Base-by-base conservation (phyloP, 1,284 basidiomycete species). In the Phellinidium pouzarii region DNA sequence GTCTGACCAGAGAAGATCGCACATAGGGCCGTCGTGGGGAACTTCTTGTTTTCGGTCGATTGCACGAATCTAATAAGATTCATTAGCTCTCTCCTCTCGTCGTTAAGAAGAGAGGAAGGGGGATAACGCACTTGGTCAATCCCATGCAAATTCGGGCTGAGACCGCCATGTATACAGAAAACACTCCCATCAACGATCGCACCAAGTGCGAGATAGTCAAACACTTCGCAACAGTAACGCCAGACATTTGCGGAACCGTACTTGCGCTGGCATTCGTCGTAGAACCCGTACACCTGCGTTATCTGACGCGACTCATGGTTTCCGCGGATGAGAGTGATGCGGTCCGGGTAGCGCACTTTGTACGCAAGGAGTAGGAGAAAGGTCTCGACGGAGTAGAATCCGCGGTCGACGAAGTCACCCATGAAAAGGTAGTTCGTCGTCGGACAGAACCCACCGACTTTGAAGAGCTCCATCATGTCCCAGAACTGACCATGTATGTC, bases 271-370 rank as follows among this genome's bases (percentile, higher is more conserved):
- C 95, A 99, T 65, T 99, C 95, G 71, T 99, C 96, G 72, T 98
- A 99, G 68, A 99, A 99, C 11, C 95, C 96, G 68, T 99, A 99
- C 0, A 99, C 95, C 65, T 99, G 95, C 0, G 94, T 97, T 64
- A 99, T 99, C 68, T 99, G 95, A 3, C 95, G 77, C n/a, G 91
- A 94, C 70, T 99, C 95, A 75, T 99, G 95, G 76, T 99, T 99
- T 11, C 95, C 95, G 31, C 95, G 81, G 61, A 99, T 96, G 59
- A 99, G 82, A 0, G 94, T 98, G 66, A 99, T 96, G 44, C 95
- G 84, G 66, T 99, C 96, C 17, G 94, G 94, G 68, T 97, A 98
- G 19, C 95, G 89, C 48, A 98, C 94, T 72, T 99, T 99, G 67
- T 96, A 82, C 1, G 94, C 89, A 50, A 99, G 81, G 5, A 99